phyloP scores from a whole-genome alignment of 306 rosid genomes.

The Vicia villosa region DNA sequence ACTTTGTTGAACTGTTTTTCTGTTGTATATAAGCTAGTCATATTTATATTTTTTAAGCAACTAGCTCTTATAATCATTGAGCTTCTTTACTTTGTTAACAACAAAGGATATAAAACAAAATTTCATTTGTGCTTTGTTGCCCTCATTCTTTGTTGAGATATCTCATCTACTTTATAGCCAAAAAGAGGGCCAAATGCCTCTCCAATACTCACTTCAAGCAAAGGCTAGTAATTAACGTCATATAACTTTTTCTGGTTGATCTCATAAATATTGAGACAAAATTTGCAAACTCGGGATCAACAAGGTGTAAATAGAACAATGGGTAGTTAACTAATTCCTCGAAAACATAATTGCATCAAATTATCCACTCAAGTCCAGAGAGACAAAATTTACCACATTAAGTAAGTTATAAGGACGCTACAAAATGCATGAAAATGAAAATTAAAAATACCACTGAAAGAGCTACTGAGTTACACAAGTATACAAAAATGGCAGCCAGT shows the following conservation, averaged over 20 bases:
- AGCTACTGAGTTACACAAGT: conserved; percentile 26
- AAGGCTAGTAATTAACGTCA: too few relatives aligned
- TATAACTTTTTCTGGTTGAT: not conserved
- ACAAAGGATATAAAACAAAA: too few relatives aligned
- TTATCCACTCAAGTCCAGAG: conserved; percentile 22
- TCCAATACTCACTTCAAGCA: too few relatives aligned
- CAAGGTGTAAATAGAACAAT: not conserved
- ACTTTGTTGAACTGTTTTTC: too few relatives aligned
- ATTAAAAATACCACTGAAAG: conserved; percentile 15
- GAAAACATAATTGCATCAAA: conserved; percentile 25
- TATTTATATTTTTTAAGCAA: too few relatives aligned
- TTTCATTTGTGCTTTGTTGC: too few relatives aligned
- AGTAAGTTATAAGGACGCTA: conserved; percentile 21
- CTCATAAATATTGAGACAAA: not conserved
- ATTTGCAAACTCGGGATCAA: not conserved
- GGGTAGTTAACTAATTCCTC: not conserved
- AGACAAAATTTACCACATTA: conserved; percentile 11
- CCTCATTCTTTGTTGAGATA: too few relatives aligned
- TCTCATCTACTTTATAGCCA: too few relatives aligned
- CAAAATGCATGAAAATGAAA: conserved; percentile 6
- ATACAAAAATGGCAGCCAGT: conserved; percentile 39
- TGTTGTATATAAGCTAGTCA: too few relatives aligned
- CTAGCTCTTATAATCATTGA: too few relatives aligned
- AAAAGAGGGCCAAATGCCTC: too few relatives aligned
- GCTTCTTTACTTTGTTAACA: too few relatives aligned